Conservation (phyloP, 176 grass and related monocot genomes). For the Neostapfia colusana region DNA sequence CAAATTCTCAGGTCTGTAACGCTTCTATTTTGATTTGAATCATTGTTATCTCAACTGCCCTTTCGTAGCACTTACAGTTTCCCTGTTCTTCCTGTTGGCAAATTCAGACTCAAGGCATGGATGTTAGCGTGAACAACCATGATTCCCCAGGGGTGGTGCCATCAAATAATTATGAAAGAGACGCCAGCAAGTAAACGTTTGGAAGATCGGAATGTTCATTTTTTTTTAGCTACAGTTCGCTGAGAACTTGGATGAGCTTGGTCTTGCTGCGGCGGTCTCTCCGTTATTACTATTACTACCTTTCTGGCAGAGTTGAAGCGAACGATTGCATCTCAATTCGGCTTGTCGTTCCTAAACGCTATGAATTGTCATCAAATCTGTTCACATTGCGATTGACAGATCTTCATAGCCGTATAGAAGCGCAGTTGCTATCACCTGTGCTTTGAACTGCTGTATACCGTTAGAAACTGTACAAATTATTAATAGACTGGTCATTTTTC, state of each 20-base stretch:
- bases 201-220: constrained; percentile 35
- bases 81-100: constrained; percentile 26
- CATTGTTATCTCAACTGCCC: background rate
- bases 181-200: constrained; percentile 32
- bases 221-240: constrained; percentile 23
- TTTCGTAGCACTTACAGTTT: constrained; percentile 18
- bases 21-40: constrained; percentile 1
- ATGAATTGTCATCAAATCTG: constrained; percentile 5
- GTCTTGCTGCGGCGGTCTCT: constrained; percentile 17
- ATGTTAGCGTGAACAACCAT: constrained; percentile 59
- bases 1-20: constrained; percentile 71
- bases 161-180: constrained; percentile 49
- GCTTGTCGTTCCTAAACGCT: constrained; percentile 29
- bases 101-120: constrained; percentile 59
- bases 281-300: constrained; percentile 13
- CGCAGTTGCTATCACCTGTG: constrained; percentile 8
- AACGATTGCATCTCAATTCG: constrained; percentile 33
- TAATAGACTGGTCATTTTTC: constrained; percentile 37
- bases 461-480: constrained; percentile 49
- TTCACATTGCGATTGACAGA: constrained; percentile 11
- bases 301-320: constrained; percentile 35
- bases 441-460: constrained; percentile 21
- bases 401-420: constrained; percentile 2
- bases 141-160: constrained; percentile 65
- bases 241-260: constrained; percentile 22